Percentiles rank a stretch among this genome's conserved stretches.
Evolutionary conservation across 768 basidiomycete species (phyloP).

Genomic region (Auriscalpium orientale): DNA sequence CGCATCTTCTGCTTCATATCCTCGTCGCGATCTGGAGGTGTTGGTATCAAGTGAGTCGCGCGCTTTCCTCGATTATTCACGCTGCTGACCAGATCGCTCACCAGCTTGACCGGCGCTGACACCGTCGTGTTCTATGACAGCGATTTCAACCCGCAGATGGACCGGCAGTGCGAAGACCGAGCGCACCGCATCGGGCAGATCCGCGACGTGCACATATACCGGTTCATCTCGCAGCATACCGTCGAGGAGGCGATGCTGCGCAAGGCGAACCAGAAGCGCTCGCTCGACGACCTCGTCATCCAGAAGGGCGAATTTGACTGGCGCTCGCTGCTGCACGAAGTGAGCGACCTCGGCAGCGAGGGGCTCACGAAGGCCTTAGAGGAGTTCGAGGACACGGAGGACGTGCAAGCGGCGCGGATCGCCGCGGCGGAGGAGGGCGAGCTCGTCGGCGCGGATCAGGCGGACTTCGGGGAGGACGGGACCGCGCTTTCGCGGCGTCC

Average conservation of each 20-base stretch:
- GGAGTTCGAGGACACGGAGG: constrained; percentile 84
- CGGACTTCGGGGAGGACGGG: constrained; percentile 57
- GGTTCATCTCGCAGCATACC: constrained; percentile 83
- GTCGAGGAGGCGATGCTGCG: constrained; percentile 95
- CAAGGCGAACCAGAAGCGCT: constrained; percentile 97
- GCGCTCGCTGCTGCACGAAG: constrained; percentile 73
- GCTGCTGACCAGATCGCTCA: constrained; percentile 17
- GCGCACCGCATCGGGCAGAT: constrained; percentile 99
- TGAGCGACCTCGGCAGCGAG: constrained; percentile 32
- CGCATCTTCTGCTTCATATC: constrained; percentile 87
- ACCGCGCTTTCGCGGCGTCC: constrained; percentile 5
- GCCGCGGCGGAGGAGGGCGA: constrained; percentile 68
- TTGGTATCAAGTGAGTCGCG: constrained; percentile 85
- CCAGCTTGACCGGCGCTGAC: constrained; percentile 77
- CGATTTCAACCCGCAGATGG: constrained; percentile 97
- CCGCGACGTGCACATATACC: constrained; percentile 92
- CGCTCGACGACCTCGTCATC: constrained; percentile 85
- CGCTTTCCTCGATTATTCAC: constrained; percentile 15
- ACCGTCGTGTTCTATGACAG: constrained; percentile 98
- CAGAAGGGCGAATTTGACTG: constrained; percentile 94
- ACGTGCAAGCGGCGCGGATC: constrained; percentile 71
- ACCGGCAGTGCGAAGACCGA: constrained; percentile 93
- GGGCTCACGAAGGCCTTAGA: constrained; percentile 64
- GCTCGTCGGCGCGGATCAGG: constrained; percentile 71
- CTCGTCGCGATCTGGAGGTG: constrained; percentile 71